Evolutionary conservation across 495 filamentous ascomycete species (phyloP).

Genomic region (Podospora bellae-mahoneyi): DNA sequence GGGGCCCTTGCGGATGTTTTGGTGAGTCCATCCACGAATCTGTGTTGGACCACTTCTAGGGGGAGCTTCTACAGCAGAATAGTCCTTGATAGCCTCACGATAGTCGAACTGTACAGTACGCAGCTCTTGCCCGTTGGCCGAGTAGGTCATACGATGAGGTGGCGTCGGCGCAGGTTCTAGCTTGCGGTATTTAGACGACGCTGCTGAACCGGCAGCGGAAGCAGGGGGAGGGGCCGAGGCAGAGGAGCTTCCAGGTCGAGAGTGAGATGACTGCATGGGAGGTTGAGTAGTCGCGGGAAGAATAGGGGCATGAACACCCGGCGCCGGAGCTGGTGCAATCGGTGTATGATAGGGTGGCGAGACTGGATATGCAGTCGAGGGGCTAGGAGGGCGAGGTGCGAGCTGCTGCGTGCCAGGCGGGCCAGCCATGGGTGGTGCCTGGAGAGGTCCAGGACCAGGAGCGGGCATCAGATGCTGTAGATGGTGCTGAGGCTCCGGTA

Average conservation of each 20-base stretch:
- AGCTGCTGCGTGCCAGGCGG: background rate
- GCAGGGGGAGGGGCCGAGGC: slow-evolving; percentile 28
- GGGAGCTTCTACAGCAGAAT: slow-evolving; percentile 42
- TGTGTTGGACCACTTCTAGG: slow-evolving; percentile 44
- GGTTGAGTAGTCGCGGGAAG: slow-evolving; percentile 1
- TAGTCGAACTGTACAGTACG: slow-evolving; percentile 49
- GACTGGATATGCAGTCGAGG: background rate
- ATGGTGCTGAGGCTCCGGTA: slow-evolving; percentile 31
- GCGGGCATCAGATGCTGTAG: slow-evolving; percentile 22
- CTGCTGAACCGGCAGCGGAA: slow-evolving; percentile 6
- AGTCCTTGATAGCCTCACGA: slow-evolving; percentile 47
- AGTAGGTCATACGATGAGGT: slow-evolving; percentile 40
- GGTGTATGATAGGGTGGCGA: background rate
- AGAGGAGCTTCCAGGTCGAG: slow-evolving; percentile 28
- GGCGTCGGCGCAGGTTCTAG: slow-evolving; percentile 48
- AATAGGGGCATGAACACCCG: slow-evolving; percentile 4
- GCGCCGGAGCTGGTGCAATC: background rate
- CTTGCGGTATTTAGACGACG: slow-evolving; percentile 42
- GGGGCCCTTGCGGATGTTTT: slow-evolving; percentile 35
- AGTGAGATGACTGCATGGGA: slow-evolving; percentile 14
- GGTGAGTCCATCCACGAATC: slow-evolving; percentile 51
- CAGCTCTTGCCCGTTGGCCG: slow-evolving; percentile 41
- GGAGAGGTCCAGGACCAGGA: slow-evolving; percentile 23
- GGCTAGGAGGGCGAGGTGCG: background rate
- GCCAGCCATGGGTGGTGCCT: slow-evolving; percentile 8